Evolutionary conservation across 768 basidiomycete species (phyloP).

Genomic region (Tulasnella sp.): DNA sequence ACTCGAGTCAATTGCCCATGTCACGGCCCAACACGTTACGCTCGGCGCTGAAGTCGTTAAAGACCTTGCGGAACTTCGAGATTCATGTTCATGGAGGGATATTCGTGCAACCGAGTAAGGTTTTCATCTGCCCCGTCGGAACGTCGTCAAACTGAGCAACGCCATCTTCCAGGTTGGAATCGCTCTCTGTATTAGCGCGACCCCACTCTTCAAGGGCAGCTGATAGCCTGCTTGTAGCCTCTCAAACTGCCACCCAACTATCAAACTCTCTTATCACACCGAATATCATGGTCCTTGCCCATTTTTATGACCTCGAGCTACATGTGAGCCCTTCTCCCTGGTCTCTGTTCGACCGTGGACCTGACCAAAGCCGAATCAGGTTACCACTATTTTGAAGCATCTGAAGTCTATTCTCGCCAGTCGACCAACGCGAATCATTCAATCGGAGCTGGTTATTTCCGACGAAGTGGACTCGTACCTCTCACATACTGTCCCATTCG

Average conservation of each 20-base stretch:
- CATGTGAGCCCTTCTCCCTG: background rate
- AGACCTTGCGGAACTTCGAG: constrained; percentile 1
- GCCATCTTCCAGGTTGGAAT: constrained; percentile 4
- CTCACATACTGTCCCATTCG: background rate
- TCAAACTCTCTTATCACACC: background rate
- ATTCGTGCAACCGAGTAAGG: background rate
- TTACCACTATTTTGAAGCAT: background rate
- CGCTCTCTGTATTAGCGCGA: background rate
- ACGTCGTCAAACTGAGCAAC: background rate
- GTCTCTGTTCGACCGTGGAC: background rate
- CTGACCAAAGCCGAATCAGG: background rate
- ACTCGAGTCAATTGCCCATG: background rate
- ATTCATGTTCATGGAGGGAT: background rate
- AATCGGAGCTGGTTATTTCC: background rate
- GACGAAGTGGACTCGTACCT: constrained; percentile 12
- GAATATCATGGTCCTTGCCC: constrained; percentile 13
- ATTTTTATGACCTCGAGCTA: constrained; percentile 4
- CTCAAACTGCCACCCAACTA: background rate
- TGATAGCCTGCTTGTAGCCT: background rate
- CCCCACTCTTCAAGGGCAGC: background rate
- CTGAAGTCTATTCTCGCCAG: background rate
- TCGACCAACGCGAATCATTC: background rate
- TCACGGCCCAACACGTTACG: background rate
- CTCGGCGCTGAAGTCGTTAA: background rate
- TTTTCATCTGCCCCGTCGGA: background rate